Evolutionary conservation across 2,329 filamentous ascomycete species (phyloP).

Genomic region (Rhinocladiella similis): DNA sequence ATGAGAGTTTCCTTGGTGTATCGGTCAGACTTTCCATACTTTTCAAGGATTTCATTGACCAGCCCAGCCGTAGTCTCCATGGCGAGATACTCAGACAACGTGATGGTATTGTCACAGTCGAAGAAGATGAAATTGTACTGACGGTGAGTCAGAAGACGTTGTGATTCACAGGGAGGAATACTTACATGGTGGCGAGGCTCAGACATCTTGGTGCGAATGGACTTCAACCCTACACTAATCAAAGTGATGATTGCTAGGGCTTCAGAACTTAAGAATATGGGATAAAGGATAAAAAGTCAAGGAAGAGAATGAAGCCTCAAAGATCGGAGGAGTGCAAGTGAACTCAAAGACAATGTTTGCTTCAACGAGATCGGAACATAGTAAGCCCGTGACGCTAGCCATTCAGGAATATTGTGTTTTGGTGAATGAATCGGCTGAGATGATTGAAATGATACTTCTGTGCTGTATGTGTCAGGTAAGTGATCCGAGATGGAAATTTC

Average conservation of each 20-base stretch:
- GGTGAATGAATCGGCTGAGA: background rate
- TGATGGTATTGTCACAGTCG: slow-evolving; percentile 84
- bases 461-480: background rate
- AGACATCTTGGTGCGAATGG: background rate
- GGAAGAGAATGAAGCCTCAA: background rate
- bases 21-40: slow-evolving; percentile 62
- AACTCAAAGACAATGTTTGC: background rate
- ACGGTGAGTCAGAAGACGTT: background rate
- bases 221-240: no score
- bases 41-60: slow-evolving; percentile 79
- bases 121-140: slow-evolving; percentile 72
- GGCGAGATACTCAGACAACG: slow-evolving; percentile 84
- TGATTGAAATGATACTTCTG: no score
- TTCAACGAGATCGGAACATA: background rate
- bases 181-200: background rate
- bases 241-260: no score
- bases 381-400: background rate
- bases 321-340: background rate
- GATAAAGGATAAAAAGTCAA: background rate
- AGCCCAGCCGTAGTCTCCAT: slow-evolving; percentile 89
- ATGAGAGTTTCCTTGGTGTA: slow-evolving; percentile 81
- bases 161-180: background rate
- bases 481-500: background rate
- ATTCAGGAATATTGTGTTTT: background rate
- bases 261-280: background rate